Base-by-base conservation (phyloP, 2,329 filamentous ascomycete species). In the Juglanconis juglandina region DNA sequence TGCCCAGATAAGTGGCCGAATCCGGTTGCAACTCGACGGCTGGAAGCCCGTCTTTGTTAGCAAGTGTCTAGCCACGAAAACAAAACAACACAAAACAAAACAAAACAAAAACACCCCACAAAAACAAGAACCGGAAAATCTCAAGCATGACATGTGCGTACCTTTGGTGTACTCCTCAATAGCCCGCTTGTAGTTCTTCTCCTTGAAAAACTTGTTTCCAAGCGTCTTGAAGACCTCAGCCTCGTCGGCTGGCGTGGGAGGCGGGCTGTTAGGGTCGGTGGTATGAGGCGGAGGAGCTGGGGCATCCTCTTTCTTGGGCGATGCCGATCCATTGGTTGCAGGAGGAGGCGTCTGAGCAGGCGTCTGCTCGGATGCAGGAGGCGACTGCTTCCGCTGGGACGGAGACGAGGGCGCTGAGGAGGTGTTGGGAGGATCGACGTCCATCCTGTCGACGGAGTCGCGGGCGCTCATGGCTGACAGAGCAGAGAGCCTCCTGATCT, bases 201-300 rank as follows among this genome's bases (percentile, higher is more conserved):
- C 91, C 80, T 97, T 98, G 84, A 97, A 99, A 71, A 91, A 94
- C 71, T 95, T 95, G 79, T 99, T 99, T 61, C 95, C 95, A 2
- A 91, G 86, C 68, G 90, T 86, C 81, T 99, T 99, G 84, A 89
- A 96, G 11, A 87, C 82, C 77, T 99, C 95, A 33, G 94, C 92
- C 71, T 97, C 91, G 57, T 94, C 90, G 47, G 77, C 75, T 32
- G 80, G 73, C 41, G 76, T 80, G 49, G 80, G 77, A 53, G 78
- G 77, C 48, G 84, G 85, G 71, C 82, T 87, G 58, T 81, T 81
- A 49, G 84, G 83, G 69, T 82, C 85, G 34, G 84, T 86, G 68
- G 84, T 82, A 76, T 93, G 90, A 61, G 89, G 90, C 55, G 90
- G 90, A 56, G 90, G 90, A 42, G 82, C 80, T 10, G 90, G 90